Evolutionary conservation across 2,329 filamentous ascomycete species (phyloP).

Genomic region (Dactylellina cionopaga): DNA sequence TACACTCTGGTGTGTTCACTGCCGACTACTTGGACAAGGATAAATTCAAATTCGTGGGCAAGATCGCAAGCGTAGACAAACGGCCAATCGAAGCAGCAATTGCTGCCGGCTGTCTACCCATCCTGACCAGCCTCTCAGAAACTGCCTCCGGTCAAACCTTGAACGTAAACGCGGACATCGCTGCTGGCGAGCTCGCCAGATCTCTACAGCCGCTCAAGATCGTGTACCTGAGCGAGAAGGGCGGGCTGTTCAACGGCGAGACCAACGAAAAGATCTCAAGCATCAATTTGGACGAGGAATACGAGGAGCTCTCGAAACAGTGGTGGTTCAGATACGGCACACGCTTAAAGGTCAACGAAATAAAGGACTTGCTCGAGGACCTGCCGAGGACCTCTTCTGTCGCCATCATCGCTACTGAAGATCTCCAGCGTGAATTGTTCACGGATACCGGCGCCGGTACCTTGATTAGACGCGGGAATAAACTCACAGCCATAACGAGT

Average conservation of each 20-base stretch:
- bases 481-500: conserved; percentile 78
- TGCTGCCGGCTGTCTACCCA: conserved; percentile 87
- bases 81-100: conserved; percentile 90
- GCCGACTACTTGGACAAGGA: conserved; percentile 96
- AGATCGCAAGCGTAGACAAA: conserved; percentile 92
- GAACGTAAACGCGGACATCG: conserved; percentile 98
- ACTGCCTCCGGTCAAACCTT: conserved; percentile 88
- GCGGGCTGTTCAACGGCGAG: conserved; percentile 91
- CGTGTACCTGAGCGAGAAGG: conserved; percentile 98
- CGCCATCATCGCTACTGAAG: conserved; percentile 95
- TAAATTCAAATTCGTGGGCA: conserved; percentile 94
- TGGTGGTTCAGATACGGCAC: conserved; percentile 96
- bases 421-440: conserved; percentile 95
- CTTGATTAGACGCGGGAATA: conserved; percentile 89
- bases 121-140: conserved; percentile 96
- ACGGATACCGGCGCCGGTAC: conserved; percentile 95
- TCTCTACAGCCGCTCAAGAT: conserved; percentile 94
- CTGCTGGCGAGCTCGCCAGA: conserved; percentile 89
- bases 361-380: conserved; percentile 89
- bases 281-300: conserved; percentile 98
- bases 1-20: conserved; percentile 87
- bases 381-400: conserved; percentile 92
- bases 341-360: conserved; percentile 95
- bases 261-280: conserved; percentile 94
- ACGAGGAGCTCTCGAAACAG: conserved; percentile 88